Evolutionary conservation across 495 filamentous ascomycete species (phyloP).

Genomic region (Aspergillus homomorphus): DNA sequence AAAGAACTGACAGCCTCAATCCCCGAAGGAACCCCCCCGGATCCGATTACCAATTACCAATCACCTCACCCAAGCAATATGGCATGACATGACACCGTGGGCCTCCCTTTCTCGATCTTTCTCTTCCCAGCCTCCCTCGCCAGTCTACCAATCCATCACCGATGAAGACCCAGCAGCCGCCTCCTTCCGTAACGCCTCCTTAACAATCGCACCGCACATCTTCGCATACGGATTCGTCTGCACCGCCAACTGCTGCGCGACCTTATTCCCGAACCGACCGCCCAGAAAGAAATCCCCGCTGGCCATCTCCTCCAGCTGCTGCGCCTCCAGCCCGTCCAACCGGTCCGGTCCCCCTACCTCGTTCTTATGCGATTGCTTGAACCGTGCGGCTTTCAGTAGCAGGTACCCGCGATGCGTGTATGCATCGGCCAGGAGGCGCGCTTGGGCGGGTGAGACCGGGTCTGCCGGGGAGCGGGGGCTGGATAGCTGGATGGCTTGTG

Average conservation of each 20-base stretch:
- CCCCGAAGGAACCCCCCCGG: too few relatives aligned
- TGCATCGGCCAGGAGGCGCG: constrained; percentile 62
- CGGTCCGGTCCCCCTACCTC: constrained; percentile 27
- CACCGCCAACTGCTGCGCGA: constrained; percentile 73
- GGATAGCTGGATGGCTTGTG: constrained; percentile 63
- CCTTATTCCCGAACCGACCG: constrained; percentile 73
- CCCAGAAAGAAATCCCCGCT: constrained; percentile 71
- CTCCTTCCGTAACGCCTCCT: constrained; percentile 81
- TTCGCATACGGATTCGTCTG: constrained; percentile 84
- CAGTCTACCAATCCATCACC: not conserved
- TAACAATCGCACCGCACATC: constrained; percentile 83
- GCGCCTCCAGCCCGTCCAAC: constrained; percentile 40
- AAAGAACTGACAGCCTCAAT: too few relatives aligned
- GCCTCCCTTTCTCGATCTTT: too few relatives aligned
- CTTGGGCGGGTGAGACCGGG: constrained; percentile 57
- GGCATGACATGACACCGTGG: too few relatives aligned
- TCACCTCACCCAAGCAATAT: too few relatives aligned
- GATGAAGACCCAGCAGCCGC: constrained; percentile 16
- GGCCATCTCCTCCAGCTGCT: constrained; percentile 67
- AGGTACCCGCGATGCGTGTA: constrained; percentile 77
- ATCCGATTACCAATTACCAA: too few relatives aligned
- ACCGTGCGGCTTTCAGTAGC: constrained; percentile 60
- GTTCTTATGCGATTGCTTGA: constrained; percentile 12
- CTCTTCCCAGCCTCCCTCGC: too few relatives aligned
- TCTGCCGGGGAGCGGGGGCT: constrained; percentile 49